A percentile compares a stretch with the other conserved stretches of the same genome.
These are phyloP conservation scores for Alternaria consortialis DNA, from an alignment of 2,329 filamentous ascomycete genomes.

Conservation along the genomic window DNA sequence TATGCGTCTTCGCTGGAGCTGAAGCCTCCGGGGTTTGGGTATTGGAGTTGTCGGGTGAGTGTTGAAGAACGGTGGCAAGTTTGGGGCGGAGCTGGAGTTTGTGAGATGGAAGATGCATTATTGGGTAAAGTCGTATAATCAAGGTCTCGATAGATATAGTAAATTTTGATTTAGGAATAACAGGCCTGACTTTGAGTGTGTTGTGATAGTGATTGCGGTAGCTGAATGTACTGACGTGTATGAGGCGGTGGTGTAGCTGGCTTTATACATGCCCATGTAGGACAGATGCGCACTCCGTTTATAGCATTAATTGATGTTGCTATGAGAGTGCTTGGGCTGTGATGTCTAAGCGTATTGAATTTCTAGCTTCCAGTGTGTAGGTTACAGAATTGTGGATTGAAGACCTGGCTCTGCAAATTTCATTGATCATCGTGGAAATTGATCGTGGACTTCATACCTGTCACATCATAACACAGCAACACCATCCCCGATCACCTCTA, in stretches of 20 bases:
- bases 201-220: neutral
- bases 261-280: neutral
- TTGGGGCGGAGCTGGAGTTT: neutral
- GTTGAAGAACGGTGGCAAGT: neutral
- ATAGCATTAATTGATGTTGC: neutral
- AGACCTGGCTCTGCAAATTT: neutral
- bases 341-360: neutral
- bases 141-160: neutral
- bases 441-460: neutral
- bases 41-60: neutral
- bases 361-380: neutral
- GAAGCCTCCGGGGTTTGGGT: neutral
- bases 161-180: neutral
- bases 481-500: constrained; percentile 7
- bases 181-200: neutral
- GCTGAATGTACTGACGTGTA: neutral
- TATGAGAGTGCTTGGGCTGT: neutral
- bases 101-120: neutral
- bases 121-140: neutral
- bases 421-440: neutral
- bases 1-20: neutral
- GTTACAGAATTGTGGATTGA: neutral
- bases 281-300: neutral
- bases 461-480: constrained; percentile 32
- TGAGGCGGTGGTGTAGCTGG: no score